These are phyloP conservation scores for Knufia petricola DNA, from an alignment of 2,329 filamentous ascomycete species.

Conservation along the genomic window DNA sequence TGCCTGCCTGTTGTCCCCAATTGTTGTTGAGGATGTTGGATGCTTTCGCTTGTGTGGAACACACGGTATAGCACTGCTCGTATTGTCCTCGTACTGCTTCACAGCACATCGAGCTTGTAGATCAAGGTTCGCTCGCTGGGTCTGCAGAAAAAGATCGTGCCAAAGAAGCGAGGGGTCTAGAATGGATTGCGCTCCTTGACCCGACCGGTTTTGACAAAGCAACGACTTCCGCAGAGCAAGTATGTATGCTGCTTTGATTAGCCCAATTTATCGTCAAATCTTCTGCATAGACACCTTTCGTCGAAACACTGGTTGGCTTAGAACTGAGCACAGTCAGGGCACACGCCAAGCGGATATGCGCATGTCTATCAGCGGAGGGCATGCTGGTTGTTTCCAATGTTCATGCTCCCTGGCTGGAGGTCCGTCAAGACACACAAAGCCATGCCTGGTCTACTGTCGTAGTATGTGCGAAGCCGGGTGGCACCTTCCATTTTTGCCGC, in stretches of 20 bases:
- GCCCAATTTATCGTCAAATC: background rate
- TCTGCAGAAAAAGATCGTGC: conserved; percentile 1
- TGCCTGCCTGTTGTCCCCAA: background rate
- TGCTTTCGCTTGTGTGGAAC: background rate
- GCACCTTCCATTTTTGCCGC: no score
- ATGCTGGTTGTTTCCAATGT: background rate
- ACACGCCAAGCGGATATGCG: conserved; percentile 34
- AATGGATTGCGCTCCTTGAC: background rate
- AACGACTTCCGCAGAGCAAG: background rate
- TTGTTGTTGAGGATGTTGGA: background rate
- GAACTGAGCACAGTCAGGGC: conserved; percentile 35
- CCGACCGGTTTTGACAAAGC: background rate
- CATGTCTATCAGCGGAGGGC: background rate
- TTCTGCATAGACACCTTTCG: conserved; percentile 28
- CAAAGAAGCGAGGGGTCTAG: background rate
- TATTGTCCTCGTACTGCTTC: background rate
- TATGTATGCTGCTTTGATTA: conserved; percentile 7
- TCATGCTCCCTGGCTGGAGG: no score
- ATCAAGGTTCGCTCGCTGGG: background rate
- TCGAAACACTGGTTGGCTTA: conserved; percentile 28
- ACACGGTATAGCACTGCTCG: no score
- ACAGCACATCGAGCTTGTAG: background rate
- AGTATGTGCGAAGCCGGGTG: no score
- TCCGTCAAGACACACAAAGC: no score
- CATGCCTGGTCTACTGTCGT: no score